These are phyloP conservation scores for Lasiosphaeria hispida DNA, from an alignment of 495 filamentous ascomycete species.

Conservation along the genomic window DNA sequence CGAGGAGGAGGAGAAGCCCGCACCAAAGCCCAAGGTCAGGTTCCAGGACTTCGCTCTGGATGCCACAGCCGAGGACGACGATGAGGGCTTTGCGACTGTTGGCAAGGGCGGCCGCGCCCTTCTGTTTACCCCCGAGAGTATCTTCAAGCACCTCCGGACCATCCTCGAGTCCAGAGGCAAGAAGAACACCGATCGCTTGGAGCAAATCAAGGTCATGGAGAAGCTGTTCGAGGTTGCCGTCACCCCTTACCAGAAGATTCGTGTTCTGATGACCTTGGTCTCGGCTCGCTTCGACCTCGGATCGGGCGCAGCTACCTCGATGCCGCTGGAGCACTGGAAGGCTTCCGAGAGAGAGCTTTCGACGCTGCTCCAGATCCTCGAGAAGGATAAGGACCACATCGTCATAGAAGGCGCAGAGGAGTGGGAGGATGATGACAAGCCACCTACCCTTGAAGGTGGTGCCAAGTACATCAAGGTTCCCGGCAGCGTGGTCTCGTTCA, in stretches of 20 bases:
- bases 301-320: slow-evolving; percentile 74
- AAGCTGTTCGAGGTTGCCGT: slow-evolving; percentile 84
- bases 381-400: slow-evolving; percentile 71
- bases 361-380: slow-evolving; percentile 73
- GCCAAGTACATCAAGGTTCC: slow-evolving; percentile 82
- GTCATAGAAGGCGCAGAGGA: slow-evolving; percentile 91
- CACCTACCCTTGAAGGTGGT: slow-evolving; percentile 64
- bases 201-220: slow-evolving; percentile 97
- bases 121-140: slow-evolving; percentile 92
- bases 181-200: slow-evolving; percentile 94
- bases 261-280: slow-evolving; percentile 86
- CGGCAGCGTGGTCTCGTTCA: slow-evolving; percentile 89
- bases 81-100: slow-evolving; percentile 84
- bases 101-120: slow-evolving; percentile 82
- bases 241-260: slow-evolving; percentile 91
- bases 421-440: slow-evolving; percentile 98
- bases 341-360: slow-evolving; percentile 81
- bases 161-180: slow-evolving; percentile 95
- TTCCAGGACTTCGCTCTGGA: slow-evolving; percentile 22
- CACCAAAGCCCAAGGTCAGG: slow-evolving; percentile 45
- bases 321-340: slow-evolving; percentile 98
- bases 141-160: slow-evolving; percentile 89
- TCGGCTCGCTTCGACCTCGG: slow-evolving; percentile 94
- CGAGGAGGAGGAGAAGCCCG: slow-evolving; percentile 61
- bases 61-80: slow-evolving; percentile 49